phyloP scores from a whole-genome alignment of 345 rosid species.

The Sapria himalayana region DNA sequence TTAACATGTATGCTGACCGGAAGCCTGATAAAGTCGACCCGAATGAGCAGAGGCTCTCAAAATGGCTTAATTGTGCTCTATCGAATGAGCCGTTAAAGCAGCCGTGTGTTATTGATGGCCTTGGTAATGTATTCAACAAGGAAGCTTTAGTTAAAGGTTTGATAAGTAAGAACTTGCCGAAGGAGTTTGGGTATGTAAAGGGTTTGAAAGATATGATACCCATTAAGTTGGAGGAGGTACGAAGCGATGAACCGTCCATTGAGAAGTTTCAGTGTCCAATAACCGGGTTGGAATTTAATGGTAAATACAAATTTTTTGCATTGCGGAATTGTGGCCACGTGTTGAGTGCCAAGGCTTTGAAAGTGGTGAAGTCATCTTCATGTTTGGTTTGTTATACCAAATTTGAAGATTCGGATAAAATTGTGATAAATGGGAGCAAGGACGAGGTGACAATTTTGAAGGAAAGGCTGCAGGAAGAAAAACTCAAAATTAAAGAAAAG shows the following conservation, averaged over 20 bases:
- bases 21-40: conserved; percentile 90
- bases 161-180: conserved; percentile 51
- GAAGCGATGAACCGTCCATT: conserved; percentile 22
- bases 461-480: conserved; percentile 59
- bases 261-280: conserved; percentile 66
- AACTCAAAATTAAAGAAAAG: conserved; percentile 34
- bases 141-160: conserved; percentile 58
- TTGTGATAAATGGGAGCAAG: conserved; percentile 66
- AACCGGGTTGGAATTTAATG: conserved; percentile 66
- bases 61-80: conserved; percentile 68
- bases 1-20: conserved; percentile 86
- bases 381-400: conserved; percentile 81
- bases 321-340: conserved; percentile 77
- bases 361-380: conserved; percentile 66
- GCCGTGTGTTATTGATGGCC: conserved; percentile 67
- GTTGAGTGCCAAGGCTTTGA: conserved; percentile 76
- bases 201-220: conserved; percentile 69
- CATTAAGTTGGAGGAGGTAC: conserved; percentile 31
- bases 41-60: conserved; percentile 75
- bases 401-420: conserved; percentile 38
- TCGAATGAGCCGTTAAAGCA: conserved; percentile 55
- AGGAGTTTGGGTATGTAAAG: conserved; percentile 43
- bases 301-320: conserved; percentile 54
- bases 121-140: conserved; percentile 76
- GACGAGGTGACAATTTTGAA: conserved; percentile 51